These are phyloP conservation scores for Curvularia spicifera DNA, from an alignment of 2,329 filamentous ascomycete genomes.

Conservation along the genomic window DNA sequence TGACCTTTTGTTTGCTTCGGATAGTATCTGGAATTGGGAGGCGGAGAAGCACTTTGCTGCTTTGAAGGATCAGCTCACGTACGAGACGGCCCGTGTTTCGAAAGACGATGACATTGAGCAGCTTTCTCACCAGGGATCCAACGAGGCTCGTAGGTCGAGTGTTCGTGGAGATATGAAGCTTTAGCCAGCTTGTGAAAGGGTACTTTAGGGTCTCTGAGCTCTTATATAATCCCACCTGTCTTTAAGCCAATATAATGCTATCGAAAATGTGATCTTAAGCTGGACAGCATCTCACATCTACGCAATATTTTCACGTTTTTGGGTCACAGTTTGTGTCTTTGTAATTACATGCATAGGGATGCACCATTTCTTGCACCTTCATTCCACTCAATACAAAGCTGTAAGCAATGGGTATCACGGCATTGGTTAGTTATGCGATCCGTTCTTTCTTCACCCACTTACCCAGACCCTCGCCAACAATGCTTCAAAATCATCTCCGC, in stretches of 20 bases:
- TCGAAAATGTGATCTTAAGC: too few relatives aligned
- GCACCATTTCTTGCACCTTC: neutral
- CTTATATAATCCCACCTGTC: neutral
- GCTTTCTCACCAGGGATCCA: slow-evolving; percentile 1
- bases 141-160: neutral
- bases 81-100: neutral
- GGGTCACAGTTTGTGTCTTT: neutral
- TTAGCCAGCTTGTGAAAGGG: neutral
- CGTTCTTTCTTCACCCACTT: neutral
- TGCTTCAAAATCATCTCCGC: too few relatives aligned
- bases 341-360: neutral
- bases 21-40: slow-evolving; percentile 70
- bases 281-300: too few relatives aligned
- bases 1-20: slow-evolving; percentile 72
- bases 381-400: neutral
- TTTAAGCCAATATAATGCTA: too few relatives aligned
- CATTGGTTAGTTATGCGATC: neutral
- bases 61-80: slow-evolving; percentile 22
- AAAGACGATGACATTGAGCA: slow-evolving; percentile 17
- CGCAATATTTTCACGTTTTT: neutral
- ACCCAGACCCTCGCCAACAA: neutral
- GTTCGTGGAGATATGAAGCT: slow-evolving; percentile 5
- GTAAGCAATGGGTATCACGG: neutral
- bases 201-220: neutral
- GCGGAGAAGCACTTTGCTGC: slow-evolving; percentile 40